A percentile compares a stretch with the other conserved stretches of the same genome.
phyloP scores from a whole-genome alignment of 2,329 filamentous ascomycete genomes.

The Hypoxylon sp. region DNA sequence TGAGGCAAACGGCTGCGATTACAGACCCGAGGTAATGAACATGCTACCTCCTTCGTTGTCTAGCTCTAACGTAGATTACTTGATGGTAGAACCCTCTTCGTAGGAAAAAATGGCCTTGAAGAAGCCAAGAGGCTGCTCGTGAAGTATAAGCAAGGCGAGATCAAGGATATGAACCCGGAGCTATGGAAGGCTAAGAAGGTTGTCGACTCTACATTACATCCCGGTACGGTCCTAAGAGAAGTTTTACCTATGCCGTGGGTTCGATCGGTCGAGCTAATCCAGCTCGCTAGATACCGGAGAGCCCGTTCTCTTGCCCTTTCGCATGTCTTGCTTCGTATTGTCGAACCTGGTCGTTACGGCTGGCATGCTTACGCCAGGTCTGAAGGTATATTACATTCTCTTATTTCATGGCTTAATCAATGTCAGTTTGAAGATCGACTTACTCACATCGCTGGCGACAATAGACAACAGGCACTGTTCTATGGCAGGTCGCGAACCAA shows the following conservation, averaged over 20 bases:
- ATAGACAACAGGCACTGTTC: conserved; percentile 83
- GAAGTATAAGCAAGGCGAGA: conserved; percentile 86
- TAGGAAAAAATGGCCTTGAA: conserved; percentile 81
- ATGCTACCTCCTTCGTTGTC: conserved; percentile 1
- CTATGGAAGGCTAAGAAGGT: conserved; percentile 97
- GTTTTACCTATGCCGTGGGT: conserved; percentile 5
- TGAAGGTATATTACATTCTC: conserved; percentile 66
- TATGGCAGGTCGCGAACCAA: conserved; percentile 97
- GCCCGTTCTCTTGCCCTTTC: conserved; percentile 92
- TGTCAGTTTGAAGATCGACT: conserved; percentile 4
- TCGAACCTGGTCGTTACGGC: conserved; percentile 95
- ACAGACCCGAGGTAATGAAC: conserved; percentile 91
- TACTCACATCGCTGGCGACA: conserved; percentile 20
- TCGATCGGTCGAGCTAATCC: conserved; percentile 31
- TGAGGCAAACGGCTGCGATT: conserved; percentile 87
- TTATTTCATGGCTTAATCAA: neutral
- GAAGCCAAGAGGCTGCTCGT: conserved; percentile 84
- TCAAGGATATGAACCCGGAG: conserved; percentile 85
- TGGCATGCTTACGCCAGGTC: conserved; percentile 94
- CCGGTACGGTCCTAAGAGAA: conserved; percentile 68
- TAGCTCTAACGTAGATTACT: conserved; percentile 32
- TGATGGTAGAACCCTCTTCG: conserved; percentile 81
- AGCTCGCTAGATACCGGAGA: conserved; percentile 81
- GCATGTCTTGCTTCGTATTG: conserved; percentile 95
- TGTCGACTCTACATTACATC: conserved; percentile 95